Conservation (phyloP, 768 basidiomycete genomes). For the Lactifluus rugatus region DNA sequence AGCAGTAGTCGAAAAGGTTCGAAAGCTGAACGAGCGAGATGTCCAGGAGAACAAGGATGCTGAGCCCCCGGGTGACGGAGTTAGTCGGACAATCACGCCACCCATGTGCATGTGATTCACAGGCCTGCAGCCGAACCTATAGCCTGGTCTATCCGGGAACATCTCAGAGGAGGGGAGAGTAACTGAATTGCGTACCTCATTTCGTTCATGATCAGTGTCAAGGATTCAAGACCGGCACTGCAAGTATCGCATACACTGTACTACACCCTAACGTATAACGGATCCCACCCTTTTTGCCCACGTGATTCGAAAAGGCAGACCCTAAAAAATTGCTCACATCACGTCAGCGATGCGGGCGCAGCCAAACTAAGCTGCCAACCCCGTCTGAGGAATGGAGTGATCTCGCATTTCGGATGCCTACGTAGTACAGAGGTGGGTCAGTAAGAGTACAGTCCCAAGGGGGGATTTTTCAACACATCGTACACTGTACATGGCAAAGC, state of each 20-base stretch:
- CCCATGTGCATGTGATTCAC: no score
- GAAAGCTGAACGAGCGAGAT: neutral
- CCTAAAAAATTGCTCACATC: neutral
- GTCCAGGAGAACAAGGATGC: neutral
- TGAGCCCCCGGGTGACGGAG: neutral
- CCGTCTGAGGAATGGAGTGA: neutral
- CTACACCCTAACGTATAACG: no score
- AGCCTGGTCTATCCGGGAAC: neutral
- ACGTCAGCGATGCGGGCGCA: neutral
- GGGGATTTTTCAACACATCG: neutral
- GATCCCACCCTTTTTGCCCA: no score
- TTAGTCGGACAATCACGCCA: neutral
- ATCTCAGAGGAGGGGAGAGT: neutral
- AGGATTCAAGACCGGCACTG: no score
- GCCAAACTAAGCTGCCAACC: neutral
- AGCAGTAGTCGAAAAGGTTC: neutral
- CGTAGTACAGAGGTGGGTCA: neutral
- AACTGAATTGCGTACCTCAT: no score
- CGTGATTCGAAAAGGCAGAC: no score
- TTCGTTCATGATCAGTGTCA: no score
- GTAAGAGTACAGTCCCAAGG: conserved; percentile 5
- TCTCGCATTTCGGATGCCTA: neutral
- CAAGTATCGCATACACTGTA: no score
- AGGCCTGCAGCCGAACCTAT: no score
- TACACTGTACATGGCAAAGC: neutral